A percentile compares a stretch with the other conserved stretches of the same genome.
These are phyloP conservation scores for Cercospora sp. DNA, from an alignment of 2,329 filamentous ascomycete genomes.

Conservation along the genomic window DNA sequence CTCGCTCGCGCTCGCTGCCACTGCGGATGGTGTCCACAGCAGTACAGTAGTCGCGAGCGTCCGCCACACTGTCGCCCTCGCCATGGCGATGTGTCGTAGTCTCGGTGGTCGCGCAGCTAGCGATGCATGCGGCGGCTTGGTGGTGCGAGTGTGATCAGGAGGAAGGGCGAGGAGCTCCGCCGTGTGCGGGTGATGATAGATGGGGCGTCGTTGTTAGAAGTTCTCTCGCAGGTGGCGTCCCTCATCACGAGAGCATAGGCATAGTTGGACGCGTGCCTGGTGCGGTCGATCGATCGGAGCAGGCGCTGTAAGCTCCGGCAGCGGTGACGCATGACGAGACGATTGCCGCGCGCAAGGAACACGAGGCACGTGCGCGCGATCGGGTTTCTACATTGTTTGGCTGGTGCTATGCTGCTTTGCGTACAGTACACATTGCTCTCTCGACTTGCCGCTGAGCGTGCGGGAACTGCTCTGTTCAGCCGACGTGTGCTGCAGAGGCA, in stretches of 20 bases:
- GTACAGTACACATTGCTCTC: background rate
- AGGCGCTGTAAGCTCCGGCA: slow-evolving; percentile 7
- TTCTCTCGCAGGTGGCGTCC: background rate
- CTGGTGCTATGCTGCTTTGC: slow-evolving; percentile 1
- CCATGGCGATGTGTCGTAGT: background rate
- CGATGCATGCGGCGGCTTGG: background rate
- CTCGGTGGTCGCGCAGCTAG: background rate
- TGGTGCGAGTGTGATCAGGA: background rate
- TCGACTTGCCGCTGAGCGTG: background rate
- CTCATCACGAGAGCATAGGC: background rate
- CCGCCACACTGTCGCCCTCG: slow-evolving; percentile 4
- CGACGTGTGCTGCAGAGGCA: background rate
- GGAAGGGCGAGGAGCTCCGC: background rate
- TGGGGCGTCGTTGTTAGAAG: background rate
- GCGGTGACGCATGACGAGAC: background rate
- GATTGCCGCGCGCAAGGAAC: background rate
- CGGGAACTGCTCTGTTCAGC: background rate
- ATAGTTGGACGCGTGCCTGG: background rate
- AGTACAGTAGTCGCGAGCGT: background rate
- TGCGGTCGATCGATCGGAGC: background rate
- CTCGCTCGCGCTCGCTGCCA: slow-evolving; percentile 2
- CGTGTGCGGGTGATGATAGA: background rate
- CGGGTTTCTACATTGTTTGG: slow-evolving; percentile 10
- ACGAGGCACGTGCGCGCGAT: background rate
- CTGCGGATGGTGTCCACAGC: background rate